Base-by-base conservation (phyloP, 192 early-diverging fungal genomes). In the Podila epicladia region DNA sequence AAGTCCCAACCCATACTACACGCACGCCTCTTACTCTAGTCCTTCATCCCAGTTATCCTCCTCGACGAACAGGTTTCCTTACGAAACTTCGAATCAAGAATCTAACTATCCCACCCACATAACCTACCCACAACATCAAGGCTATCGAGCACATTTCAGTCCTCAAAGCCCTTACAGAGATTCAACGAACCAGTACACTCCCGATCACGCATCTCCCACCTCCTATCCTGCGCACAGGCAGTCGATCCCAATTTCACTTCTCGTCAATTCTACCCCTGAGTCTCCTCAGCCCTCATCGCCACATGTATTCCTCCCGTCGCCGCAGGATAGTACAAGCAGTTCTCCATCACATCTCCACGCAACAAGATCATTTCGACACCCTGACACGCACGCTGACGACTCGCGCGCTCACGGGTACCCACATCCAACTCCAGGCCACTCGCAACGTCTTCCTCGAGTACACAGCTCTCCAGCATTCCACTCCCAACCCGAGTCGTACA, bases 171-270 rank as follows among this genome's bases (percentile, higher is more conserved):
- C 41, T 9, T 15, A 17, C 41, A 45, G 13, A 22, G 32, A n/a
- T 49, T 35, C 22, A 8, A 37, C 9, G 29, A 17, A 19, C 15
- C 53, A 59, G 57, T 26, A 35, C 19, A 59, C 2, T 33, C 35
- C 33, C 2, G 9, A 48, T n/a, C 2, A n/a, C 33, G 8, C 9
- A 49, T 35, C 24, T 50, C 3, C 37, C 70, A 37, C 37, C 71
- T 3, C 31, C 51, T 37, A 22, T 53, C 9, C 9, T 22, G 9
- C 13, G n/a, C 32, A 26, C 32, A 59, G 49, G 49, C 74, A 71
- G 38, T 64, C 67, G 4, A 78, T 78, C 26, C 75, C 75, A 17
- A 78, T 78, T 28, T 78, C 69, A 9, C 71, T 71, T 37, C 65
- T 78, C 38, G 60, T 78, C 64, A 38, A 78, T 37, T 50, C 75